Conservation (phyloP, 805 yeast species). For the Wickerhamia fluorescens region DNA sequence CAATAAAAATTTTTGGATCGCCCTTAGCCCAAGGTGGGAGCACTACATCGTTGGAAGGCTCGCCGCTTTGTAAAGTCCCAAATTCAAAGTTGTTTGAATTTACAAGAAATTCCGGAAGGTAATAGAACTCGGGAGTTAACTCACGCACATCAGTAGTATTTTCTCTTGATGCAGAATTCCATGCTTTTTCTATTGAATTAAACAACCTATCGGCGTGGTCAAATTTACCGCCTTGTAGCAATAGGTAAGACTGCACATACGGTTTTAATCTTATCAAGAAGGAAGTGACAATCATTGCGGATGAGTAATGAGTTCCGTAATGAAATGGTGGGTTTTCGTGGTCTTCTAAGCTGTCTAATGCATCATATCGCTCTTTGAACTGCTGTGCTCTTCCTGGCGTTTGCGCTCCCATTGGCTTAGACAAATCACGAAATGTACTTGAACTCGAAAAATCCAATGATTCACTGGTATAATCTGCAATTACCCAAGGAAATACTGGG, state of each 20-base stretch:
- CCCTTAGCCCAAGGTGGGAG: constrained; percentile 82
- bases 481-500: constrained; percentile 89
- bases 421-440: constrained; percentile 59
- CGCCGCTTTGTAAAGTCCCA: constrained; percentile 61
- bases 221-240: constrained; percentile 81
- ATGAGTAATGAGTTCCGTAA: constrained; percentile 89
- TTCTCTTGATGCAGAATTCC: constrained; percentile 74
- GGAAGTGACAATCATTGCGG: constrained; percentile 88
- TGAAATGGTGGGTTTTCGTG: constrained; percentile 68
- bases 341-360: constrained; percentile 56
- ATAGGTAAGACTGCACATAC: constrained; percentile 67
- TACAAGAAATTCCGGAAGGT: constrained; percentile 67
- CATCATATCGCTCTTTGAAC: constrained; percentile 67
- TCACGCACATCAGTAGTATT: constrained; percentile 86
- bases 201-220: constrained; percentile 85
- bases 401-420: constrained; percentile 93
- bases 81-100: constrained; percentile 64
- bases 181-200: constrained; percentile 65
- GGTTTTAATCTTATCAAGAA: constrained; percentile 74
- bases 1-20: constrained; percentile 68
- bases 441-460: constrained; percentile 60
- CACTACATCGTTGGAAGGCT: constrained; percentile 52
- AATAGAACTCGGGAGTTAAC: constrained; percentile 79
- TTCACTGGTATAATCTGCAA: constrained; percentile 73
- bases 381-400: constrained; percentile 48